These are phyloP conservation scores for Saturnispora hagleri DNA, from an alignment of 805 yeast genomes.

Conservation along the genomic window DNA sequence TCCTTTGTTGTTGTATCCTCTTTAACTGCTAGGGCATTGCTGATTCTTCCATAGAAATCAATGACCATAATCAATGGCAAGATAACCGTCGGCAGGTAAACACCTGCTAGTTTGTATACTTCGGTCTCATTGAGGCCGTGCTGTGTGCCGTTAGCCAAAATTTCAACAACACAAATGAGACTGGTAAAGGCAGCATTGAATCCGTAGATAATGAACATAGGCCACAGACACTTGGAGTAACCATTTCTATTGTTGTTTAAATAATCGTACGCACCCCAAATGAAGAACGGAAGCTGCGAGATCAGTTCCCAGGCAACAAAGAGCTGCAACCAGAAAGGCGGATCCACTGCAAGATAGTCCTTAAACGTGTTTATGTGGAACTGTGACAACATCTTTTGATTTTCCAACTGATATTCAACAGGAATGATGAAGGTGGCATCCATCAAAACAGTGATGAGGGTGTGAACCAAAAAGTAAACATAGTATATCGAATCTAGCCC, in stretches of 20 bases:
- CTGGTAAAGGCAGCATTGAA: conserved; percentile 80
- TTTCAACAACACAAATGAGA: conserved; percentile 54
- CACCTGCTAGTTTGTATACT: conserved; percentile 33
- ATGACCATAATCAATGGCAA: conserved; percentile 51
- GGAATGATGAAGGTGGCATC: conserved; percentile 73
- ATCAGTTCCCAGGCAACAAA: conserved; percentile 67
- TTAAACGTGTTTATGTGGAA: conserved; percentile 59
- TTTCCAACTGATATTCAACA: conserved; percentile 30
- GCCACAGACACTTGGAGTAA: conserved; percentile 19
- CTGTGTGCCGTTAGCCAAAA: conserved; percentile 25
- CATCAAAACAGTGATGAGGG: conserved; percentile 64
- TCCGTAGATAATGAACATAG: conserved; percentile 52
- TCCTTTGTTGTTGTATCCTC: neutral
- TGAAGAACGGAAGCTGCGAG: conserved; percentile 75
- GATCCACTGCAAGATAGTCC: conserved; percentile 57
- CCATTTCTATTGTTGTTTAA: conserved; percentile 9
- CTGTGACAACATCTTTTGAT: conserved; percentile 42
- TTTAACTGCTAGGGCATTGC: neutral
- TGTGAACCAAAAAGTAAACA: conserved; percentile 42
- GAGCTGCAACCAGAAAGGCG: conserved; percentile 51
- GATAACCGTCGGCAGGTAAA: conserved; percentile 65
- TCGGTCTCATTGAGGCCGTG: conserved; percentile 34
- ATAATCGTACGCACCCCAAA: conserved; percentile 32
- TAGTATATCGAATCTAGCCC: conserved; percentile 20
- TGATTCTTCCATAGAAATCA: conserved; percentile 27